Conservation (phyloP, 768 basidiomycete species). For the Leucogyrophana mollusca region DNA sequence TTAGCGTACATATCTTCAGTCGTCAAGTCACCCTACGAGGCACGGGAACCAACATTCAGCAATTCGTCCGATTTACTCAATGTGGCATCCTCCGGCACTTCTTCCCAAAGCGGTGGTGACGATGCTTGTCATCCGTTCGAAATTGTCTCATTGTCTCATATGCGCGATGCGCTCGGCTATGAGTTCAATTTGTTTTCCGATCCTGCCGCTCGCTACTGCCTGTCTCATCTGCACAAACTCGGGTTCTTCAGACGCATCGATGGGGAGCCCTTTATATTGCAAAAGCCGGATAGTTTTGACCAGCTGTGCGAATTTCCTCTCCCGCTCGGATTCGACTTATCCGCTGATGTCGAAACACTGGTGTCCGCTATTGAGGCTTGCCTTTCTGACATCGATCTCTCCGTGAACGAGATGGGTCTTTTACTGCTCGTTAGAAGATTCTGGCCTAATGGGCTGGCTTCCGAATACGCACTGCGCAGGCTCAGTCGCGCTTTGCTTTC, state of each 20-base stretch:
- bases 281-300: slow-evolving; percentile 33
- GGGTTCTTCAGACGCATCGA: slow-evolving; percentile 60
- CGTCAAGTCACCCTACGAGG: slow-evolving; percentile 39
- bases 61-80: slow-evolving; percentile 46
- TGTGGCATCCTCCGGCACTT: slow-evolving; percentile 32
- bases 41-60: slow-evolving; percentile 5
- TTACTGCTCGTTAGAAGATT: slow-evolving; percentile 65
- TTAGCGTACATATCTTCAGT: slow-evolving; percentile 61
- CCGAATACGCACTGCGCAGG: slow-evolving; percentile 67
- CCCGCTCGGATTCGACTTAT: slow-evolving; percentile 69
- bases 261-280: slow-evolving; percentile 7
- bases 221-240: slow-evolving; percentile 59
- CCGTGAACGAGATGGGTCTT: slow-evolving; percentile 73
- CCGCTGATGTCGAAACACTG: slow-evolving; percentile 69
- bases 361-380: slow-evolving; percentile 71
- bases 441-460: slow-evolving; percentile 73
- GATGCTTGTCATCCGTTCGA: slow-evolving; percentile 50
- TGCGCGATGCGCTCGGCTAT: slow-evolving; percentile 57
- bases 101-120: slow-evolving; percentile 19
- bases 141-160: slow-evolving; percentile 53
- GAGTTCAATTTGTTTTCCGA: slow-evolving; percentile 60
- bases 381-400: slow-evolving; percentile 67
- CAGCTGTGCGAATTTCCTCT: slow-evolving; percentile 60
- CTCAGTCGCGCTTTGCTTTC: slow-evolving; percentile 54
- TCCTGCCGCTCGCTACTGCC: slow-evolving; percentile 46